These are phyloP conservation scores for Plasmopara viticola DNA, from an alignment of 352 stramenopile species.

Conservation along the genomic window DNA sequence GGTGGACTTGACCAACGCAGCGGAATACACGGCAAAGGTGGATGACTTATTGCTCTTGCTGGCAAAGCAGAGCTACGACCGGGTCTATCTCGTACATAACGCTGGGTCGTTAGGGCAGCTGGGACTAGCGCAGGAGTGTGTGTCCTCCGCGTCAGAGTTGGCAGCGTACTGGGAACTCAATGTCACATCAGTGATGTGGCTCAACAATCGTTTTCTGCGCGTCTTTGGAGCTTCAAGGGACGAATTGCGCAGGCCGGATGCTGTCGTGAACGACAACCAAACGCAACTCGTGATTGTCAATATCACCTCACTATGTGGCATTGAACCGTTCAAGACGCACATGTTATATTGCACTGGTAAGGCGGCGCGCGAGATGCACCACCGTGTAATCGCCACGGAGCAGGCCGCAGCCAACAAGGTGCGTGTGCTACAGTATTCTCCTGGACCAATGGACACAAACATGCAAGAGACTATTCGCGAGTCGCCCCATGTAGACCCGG, in stretches of 20 bases:
- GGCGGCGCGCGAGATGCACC: constrained; percentile 84
- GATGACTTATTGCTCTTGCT: constrained; percentile 32
- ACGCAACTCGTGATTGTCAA: constrained; percentile 41
- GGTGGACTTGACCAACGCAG: constrained; percentile 41
- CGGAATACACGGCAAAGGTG: constrained; percentile 45
- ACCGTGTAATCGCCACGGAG: constrained; percentile 58
- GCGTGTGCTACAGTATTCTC: constrained; percentile 79
- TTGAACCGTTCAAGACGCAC: constrained; percentile 75
- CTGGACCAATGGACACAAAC: constrained; percentile 81
- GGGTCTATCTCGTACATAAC: constrained; percentile 75
- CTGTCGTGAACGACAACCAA: constrained; percentile 2
- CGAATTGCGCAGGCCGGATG: constrained; percentile 15
- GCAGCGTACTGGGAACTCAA: constrained; percentile 74
- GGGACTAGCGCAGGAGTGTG: constrained; percentile 43
- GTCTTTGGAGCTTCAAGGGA: constrained; percentile 45
- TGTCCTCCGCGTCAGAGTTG: constrained; percentile 35
- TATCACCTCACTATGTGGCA: constrained; percentile 78
- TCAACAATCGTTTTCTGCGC: constrained; percentile 75
- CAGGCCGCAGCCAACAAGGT: constrained; percentile 31
- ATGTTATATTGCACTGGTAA: constrained; percentile 82
- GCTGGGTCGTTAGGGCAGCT: constrained; percentile 72
- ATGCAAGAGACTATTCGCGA: constrained; percentile 76
- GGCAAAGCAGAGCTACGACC: constrained; percentile 28
- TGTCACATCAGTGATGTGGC: constrained; percentile 75
- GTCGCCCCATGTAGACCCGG: constrained; percentile 30